phyloP scores from a whole-genome alignment of 1,284 basidiomycete species.

The Trichosporon coremiiforme region DNA sequence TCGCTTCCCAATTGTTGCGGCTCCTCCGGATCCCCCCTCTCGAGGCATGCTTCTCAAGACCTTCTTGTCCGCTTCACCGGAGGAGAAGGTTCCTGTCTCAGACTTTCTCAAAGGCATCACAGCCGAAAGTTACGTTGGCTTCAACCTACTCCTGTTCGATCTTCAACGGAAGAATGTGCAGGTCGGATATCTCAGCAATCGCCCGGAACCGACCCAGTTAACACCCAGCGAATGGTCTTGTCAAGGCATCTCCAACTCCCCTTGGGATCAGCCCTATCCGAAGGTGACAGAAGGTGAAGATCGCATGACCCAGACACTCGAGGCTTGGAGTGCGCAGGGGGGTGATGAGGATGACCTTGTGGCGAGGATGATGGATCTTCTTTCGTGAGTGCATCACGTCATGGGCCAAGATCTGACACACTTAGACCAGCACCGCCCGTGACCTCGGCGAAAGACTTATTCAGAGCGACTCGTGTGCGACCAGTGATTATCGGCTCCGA shows the following conservation, averaged over 20 bases:
- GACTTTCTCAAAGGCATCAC: constrained; percentile 34
- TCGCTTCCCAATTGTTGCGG: constrained; percentile 35
- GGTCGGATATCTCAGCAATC: constrained; percentile 48
- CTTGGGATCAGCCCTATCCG: constrained; percentile 45
- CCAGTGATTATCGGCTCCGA: constrained; percentile 36
- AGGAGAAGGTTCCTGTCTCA: constrained; percentile 22
- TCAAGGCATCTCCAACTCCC: constrained; percentile 48
- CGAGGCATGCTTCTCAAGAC: constrained; percentile 45
- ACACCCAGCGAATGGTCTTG: constrained; percentile 21
- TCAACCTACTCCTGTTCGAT: constrained; percentile 54
- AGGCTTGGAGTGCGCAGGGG: constrained; percentile 33
- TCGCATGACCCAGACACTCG: constrained; percentile 36
- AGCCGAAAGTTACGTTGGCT: constrained; percentile 37
- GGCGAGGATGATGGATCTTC: constrained; percentile 43
- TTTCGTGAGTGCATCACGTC: constrained; percentile 40
- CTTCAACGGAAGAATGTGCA: constrained; percentile 28
- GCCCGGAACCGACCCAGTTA: constrained; percentile 34
- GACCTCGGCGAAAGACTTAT: constrained; percentile 27
- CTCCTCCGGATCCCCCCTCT: constrained; percentile 39
- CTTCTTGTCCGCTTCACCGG: constrained; percentile 37
- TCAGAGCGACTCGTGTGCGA: constrained; percentile 37
- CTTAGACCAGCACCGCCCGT: constrained; percentile 25
- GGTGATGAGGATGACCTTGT: constrained; percentile 36
- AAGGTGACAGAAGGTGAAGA: constrained; percentile 48
- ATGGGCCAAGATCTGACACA: not conserved